Conservation (phyloP, 306 rosid species). For the Cicer judaicum region DNA sequence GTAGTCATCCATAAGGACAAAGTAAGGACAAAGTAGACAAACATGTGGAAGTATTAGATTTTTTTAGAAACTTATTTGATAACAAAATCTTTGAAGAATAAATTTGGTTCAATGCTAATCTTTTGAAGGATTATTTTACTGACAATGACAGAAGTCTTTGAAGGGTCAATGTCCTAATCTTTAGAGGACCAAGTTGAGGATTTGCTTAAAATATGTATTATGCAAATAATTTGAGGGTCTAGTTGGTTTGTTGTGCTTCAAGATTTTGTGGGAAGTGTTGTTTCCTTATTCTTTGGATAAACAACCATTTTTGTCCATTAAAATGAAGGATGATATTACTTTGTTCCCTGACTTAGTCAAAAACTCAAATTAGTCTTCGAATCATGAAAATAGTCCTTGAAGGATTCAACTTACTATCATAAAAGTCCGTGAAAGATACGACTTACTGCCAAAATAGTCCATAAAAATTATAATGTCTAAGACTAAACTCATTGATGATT, state of each 20-base stretch:
- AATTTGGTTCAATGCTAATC: not conserved
- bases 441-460: too few species aligned
- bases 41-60: not conserved
- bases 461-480: too few species aligned
- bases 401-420: too few species aligned
- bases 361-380: not conserved
- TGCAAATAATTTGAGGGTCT: slow-evolving; percentile 1
- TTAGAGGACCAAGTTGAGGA: not conserved
- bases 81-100: not conserved
- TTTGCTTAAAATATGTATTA: not conserved
- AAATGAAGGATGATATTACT: too few species aligned
- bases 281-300: not conserved
- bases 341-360: not conserved
- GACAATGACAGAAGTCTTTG: not conserved
- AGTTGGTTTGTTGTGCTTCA: slow-evolving; percentile 1
- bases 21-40: too few species aligned
- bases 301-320: not conserved
- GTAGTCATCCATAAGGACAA: not conserved
- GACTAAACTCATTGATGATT: too few species aligned
- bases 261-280: slow-evolving; percentile 16
- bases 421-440: too few species aligned
- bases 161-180: not conserved
- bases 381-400: too few species aligned
- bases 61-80: not conserved
- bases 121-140: not conserved